A percentile compares a stretch with the other conserved stretches of the same genome.
Conservation (phyloP, 2,329 filamentous ascomycete species). For the Aureobasidium sp. region DNA sequence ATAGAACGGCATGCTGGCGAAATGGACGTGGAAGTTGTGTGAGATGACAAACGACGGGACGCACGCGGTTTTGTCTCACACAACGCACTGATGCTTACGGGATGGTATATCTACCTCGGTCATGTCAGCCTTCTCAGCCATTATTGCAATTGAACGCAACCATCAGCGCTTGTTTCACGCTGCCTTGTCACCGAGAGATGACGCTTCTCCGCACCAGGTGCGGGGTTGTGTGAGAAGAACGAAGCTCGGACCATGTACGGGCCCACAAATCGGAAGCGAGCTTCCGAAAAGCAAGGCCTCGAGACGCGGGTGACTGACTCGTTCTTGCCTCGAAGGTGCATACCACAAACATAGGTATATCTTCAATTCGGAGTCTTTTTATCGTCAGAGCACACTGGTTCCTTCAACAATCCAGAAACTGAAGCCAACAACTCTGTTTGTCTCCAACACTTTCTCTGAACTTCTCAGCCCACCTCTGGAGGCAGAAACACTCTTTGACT, state of each 20-base stretch:
- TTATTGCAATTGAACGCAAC: not conserved
- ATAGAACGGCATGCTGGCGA: slow-evolving; percentile 42
- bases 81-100: not conserved
- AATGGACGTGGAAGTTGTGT: not conserved
- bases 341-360: not conserved
- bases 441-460: not conserved
- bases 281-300: not conserved
- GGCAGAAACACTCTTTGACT: slow-evolving; percentile 3
- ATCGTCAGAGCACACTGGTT: too few species aligned
- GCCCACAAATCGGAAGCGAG: not conserved
- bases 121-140: not conserved
- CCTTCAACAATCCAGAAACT: not conserved
- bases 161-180: not conserved
- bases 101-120: not conserved
- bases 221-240: not conserved
- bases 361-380: not conserved
- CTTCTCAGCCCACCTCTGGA: not conserved
- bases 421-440: not conserved
- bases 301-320: not conserved
- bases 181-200: not conserved
- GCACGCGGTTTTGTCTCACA: not conserved
- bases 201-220: slow-evolving; percentile 1
- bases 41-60: not conserved
- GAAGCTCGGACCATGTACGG: not conserved
- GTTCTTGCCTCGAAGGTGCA: not conserved